Evolutionary conservation across 2,329 filamentous ascomycete species (phyloP).

Genomic region (Aspergillus pseudoglaucus): DNA sequence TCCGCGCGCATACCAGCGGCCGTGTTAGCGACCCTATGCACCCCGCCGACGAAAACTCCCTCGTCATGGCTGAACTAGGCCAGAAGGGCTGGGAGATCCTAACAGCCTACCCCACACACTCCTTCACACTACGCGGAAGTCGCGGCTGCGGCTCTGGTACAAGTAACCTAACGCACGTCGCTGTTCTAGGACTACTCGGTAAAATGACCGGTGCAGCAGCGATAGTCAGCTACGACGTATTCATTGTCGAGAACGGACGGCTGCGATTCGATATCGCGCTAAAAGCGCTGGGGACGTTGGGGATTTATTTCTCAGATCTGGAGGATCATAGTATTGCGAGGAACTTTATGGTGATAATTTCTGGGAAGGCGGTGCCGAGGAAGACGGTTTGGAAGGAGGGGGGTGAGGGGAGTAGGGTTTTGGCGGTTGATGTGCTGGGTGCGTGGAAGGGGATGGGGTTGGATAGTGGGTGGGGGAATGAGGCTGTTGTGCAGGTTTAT

Average conservation of each 20-base stretch:
- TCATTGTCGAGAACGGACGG: constrained; percentile 52
- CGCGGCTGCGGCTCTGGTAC: constrained; percentile 32
- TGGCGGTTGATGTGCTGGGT: constrained; percentile 68
- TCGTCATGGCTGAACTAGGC: constrained; percentile 59
- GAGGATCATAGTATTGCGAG: constrained; percentile 53
- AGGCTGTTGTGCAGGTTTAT: constrained; percentile 63
- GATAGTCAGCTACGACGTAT: constrained; percentile 57
- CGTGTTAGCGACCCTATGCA: constrained; percentile 44
- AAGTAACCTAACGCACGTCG: constrained; percentile 41
- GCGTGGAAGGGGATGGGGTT: constrained; percentile 74
- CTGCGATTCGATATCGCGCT: constrained; percentile 62
- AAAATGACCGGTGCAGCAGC: constrained; percentile 90
- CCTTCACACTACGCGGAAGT: constrained; percentile 40
- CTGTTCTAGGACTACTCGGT: constrained; percentile 69
- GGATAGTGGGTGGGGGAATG: constrained; percentile 70
- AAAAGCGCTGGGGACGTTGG: constrained; percentile 68
- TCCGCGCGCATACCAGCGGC: constrained; percentile 66
- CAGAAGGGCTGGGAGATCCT: constrained; percentile 73
- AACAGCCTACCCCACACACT: constrained; percentile 61
- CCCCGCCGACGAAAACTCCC: constrained; percentile 27
- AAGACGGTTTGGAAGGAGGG: constrained; percentile 54
- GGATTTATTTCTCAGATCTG: constrained; percentile 70
- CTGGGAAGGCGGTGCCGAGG: constrained; percentile 61
- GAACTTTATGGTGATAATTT: constrained; percentile 68
- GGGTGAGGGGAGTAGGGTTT: constrained; percentile 47